A percentile compares a stretch with the other conserved stretches of the same genome.
phyloP scores from a whole-genome alignment of 805 yeast species.

The Yamadazyma tumulicola region DNA sequence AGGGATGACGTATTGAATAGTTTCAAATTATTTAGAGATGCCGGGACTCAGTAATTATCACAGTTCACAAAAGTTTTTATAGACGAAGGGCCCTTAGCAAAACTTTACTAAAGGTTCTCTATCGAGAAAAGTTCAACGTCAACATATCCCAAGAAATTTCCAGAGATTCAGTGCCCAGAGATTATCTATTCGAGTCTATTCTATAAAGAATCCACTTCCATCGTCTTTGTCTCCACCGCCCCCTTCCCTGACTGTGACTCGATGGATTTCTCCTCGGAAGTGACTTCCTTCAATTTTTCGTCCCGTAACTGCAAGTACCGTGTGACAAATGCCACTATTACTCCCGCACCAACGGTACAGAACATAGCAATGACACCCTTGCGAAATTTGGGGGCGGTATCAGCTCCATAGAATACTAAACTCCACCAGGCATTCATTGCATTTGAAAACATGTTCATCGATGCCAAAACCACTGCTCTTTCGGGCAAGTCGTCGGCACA shows the following conservation, averaged over 20 bases:
- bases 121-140: too few species aligned
- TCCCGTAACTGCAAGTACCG: constrained; percentile 43
- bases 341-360: constrained; percentile 46
- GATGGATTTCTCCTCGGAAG: constrained; percentile 4
- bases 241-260: constrained; percentile 3
- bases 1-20: constrained; percentile 59
- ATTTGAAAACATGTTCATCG: constrained; percentile 63
- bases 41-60: constrained; percentile 1
- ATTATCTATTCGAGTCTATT: background rate
- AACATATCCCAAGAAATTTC: too few species aligned
- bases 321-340: constrained; percentile 37
- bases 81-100: too few species aligned
- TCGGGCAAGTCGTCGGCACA: constrained; percentile 59
- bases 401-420: constrained; percentile 48
- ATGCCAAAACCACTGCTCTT: constrained; percentile 60
- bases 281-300: constrained; percentile 6
- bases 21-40: constrained; percentile 55
- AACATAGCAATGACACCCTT: constrained; percentile 58
- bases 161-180: background rate
- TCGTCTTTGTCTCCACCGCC: background rate
- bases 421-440: constrained; percentile 69
- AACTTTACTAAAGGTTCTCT: too few species aligned
- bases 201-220: constrained; percentile 3
- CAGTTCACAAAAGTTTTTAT: too few species aligned
- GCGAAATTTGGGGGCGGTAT: constrained; percentile 47